Conservation (phyloP, 768 basidiomycete genomes). For the Leccinum subgranulosum region DNA sequence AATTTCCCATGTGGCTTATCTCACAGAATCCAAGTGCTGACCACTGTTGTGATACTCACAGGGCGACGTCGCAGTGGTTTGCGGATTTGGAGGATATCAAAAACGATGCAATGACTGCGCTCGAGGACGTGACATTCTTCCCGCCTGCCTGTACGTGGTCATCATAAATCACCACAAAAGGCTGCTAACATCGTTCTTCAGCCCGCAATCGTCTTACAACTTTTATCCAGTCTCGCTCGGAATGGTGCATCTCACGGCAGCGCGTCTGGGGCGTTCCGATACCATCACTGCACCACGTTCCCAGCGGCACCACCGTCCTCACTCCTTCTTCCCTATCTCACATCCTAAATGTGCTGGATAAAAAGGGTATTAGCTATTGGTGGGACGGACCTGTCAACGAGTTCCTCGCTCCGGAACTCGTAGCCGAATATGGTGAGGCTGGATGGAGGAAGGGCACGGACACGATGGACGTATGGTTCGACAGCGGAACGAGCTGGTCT, state of each 20-base stretch:
- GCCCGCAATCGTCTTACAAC: constrained; percentile 87
- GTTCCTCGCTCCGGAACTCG: constrained; percentile 67
- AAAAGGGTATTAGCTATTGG: constrained; percentile 82
- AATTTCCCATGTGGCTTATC: constrained; percentile 20
- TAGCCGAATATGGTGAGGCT: constrained; percentile 40
- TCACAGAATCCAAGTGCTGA: background rate
- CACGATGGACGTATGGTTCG: constrained; percentile 99
- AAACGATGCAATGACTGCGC: constrained; percentile 61
- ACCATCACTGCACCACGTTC: constrained; percentile 72
- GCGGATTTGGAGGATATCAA: constrained; percentile 89
- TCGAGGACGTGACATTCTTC: constrained; percentile 69
- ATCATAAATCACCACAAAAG: background rate
- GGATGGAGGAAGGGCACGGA: constrained; percentile 81
- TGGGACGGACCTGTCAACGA: constrained; percentile 84
- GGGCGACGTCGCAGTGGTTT: constrained; percentile 97
- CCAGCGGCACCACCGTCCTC: constrained; percentile 63
- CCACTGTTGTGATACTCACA: constrained; percentile 22
- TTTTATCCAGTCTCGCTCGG: constrained; percentile 83
- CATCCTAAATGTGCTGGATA: constrained; percentile 70
- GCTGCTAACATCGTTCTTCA: constrained; percentile 28
- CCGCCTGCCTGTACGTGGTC: constrained; percentile 65
- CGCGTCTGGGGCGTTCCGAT: constrained; percentile 98
- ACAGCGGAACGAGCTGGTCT: constrained; percentile 94
- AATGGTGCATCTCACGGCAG: constrained; percentile 99
- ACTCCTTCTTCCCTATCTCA: constrained; percentile 62